Evolutionary conservation across 192 early-diverging fungal genomes (phyloP).

Genomic region (Spizellomyces punctatus): DNA sequence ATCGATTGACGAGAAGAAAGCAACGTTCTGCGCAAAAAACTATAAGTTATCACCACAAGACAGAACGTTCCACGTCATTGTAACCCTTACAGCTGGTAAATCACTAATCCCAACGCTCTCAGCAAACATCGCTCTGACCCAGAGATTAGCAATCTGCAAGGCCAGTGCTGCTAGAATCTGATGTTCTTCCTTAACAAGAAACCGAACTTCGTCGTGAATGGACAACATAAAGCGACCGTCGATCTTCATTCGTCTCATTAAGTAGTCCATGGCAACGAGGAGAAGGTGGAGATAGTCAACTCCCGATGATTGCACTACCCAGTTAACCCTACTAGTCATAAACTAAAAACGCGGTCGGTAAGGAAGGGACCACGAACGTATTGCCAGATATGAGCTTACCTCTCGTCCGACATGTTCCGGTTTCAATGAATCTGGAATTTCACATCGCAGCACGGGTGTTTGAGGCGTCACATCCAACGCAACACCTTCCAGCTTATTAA

Average conservation of each 20-base stretch:
- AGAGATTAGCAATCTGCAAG: slow-evolving; percentile 89
- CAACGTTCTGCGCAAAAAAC: slow-evolving; percentile 59
- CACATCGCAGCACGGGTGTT: slow-evolving; percentile 87
- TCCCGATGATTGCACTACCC: slow-evolving; percentile 97
- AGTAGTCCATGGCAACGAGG: slow-evolving; percentile 82
- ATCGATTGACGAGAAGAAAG: slow-evolving; percentile 95
- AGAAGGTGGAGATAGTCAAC: slow-evolving; percentile 96
- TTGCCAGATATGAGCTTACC: slow-evolving; percentile 30
- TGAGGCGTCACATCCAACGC: slow-evolving; percentile 70
- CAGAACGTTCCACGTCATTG: background rate
- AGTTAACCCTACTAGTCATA: slow-evolving; percentile 89
- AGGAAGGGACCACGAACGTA: slow-evolving; percentile 3
- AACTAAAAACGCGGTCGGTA: slow-evolving; percentile 57
- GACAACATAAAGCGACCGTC: slow-evolving; percentile 83
- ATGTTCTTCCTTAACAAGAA: slow-evolving; percentile 79
- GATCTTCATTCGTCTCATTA: slow-evolving; percentile 77
- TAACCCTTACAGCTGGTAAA: slow-evolving; percentile 69
- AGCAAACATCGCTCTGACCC: slow-evolving; percentile 89
- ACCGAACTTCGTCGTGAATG: slow-evolving; percentile 95
- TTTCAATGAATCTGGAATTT: slow-evolving; percentile 83
- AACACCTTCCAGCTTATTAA: slow-evolving; percentile 86
- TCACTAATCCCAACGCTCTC: slow-evolving; percentile 82
- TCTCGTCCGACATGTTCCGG: slow-evolving; percentile 40
- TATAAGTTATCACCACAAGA: background rate
- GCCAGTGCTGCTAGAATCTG: slow-evolving; percentile 74